A percentile compares a stretch with the other conserved stretches of the same genome.
phyloP scores from a whole-genome alignment of 768 basidiomycete species.

The Dacryopinax primogenitus region DNA sequence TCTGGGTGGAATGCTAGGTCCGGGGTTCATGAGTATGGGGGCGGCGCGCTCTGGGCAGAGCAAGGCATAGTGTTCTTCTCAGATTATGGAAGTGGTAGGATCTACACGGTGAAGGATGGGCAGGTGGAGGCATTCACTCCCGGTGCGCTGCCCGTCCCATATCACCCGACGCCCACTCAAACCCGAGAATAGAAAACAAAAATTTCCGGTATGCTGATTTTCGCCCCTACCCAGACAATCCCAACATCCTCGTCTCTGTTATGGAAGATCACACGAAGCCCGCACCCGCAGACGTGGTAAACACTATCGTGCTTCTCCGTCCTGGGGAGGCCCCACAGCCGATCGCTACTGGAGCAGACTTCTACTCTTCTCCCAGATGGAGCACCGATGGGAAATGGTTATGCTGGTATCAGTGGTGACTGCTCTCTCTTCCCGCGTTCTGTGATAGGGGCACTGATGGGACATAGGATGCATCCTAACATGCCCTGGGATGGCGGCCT shows the following conservation, averaged over 20 bases:
- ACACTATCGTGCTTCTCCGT: constrained; percentile 46
- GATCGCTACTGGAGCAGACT: constrained; percentile 50
- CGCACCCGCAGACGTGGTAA: constrained; percentile 41
- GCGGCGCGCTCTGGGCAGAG: constrained; percentile 44
- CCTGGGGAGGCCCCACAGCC: constrained; percentile 33
- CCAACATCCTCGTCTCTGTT: constrained; percentile 45
- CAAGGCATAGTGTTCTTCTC: constrained; percentile 47
- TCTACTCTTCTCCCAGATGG: constrained; percentile 52
- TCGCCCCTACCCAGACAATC: constrained; percentile 40
- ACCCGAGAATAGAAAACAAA: constrained; percentile 31
- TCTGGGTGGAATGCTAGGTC: constrained; percentile 44
- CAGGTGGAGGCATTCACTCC: constrained; percentile 43
- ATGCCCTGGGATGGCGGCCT: constrained; percentile 61
- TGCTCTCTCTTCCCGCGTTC: not conserved
- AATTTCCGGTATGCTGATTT: constrained; percentile 54
- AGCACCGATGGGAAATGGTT: constrained; percentile 46
- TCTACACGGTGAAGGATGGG: constrained; percentile 33
- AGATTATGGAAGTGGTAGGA: constrained; percentile 38
- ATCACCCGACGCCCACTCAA: constrained; percentile 8
- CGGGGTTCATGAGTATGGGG: constrained; percentile 60
- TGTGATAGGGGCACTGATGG: not conserved
- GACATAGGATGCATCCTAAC: constrained; percentile 31
- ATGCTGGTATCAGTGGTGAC: constrained; percentile 52
- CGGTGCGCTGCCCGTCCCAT: constrained; percentile 31
- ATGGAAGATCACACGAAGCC: constrained; percentile 58